Percentiles rank a stretch among this genome's conserved stretches.
Evolutionary conservation across 257 asterid genomes (phyloP).

Genomic region (Verbascum thapsus): DNA sequence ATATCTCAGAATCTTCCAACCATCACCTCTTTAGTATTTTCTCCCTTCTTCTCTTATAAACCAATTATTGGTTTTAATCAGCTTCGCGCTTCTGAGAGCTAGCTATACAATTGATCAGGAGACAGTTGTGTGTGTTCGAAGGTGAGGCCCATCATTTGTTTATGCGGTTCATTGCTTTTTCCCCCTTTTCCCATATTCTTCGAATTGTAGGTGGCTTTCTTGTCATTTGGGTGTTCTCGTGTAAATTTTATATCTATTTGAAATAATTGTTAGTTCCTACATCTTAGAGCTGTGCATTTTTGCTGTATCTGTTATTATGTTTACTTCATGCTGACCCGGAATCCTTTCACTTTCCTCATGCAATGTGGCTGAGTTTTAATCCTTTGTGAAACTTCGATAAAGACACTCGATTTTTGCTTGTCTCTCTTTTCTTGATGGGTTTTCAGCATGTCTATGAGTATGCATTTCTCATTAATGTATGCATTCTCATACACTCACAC

Average conservation of each 20-base stretch:
- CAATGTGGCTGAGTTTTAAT: conserved; percentile 42
- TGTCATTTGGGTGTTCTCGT: conserved; percentile 27
- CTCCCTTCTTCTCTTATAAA: conserved; percentile 13
- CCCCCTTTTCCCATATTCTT: background rate
- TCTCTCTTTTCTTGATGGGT: background rate
- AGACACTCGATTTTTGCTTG: background rate
- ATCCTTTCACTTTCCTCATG: conserved; percentile 32
- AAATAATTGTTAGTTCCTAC: conserved; percentile 5
- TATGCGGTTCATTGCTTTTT: conserved; percentile 25
- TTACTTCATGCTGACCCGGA: conserved; percentile 14
- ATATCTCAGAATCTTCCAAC: conserved; percentile 42
- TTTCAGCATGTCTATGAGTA: background rate
- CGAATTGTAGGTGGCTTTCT: conserved; percentile 2
- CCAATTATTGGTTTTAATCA: too few relatives aligned
- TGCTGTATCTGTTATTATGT: background rate
- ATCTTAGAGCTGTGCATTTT: conserved; percentile 1
- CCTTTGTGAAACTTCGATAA: background rate
- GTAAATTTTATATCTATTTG: conserved; percentile 4
- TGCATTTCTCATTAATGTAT: conserved; percentile 5
- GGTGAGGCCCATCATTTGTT: conserved; percentile 36
- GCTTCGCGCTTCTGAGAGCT: conserved; percentile 19
- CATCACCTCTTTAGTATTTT: conserved; percentile 24
- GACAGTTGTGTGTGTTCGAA: conserved; percentile 33
- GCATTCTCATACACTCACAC: background rate
- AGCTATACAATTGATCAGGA: background rate